Conservation (phyloP, 495 filamentous ascomycete species). For the Alectoria sarmentosa region DNA sequence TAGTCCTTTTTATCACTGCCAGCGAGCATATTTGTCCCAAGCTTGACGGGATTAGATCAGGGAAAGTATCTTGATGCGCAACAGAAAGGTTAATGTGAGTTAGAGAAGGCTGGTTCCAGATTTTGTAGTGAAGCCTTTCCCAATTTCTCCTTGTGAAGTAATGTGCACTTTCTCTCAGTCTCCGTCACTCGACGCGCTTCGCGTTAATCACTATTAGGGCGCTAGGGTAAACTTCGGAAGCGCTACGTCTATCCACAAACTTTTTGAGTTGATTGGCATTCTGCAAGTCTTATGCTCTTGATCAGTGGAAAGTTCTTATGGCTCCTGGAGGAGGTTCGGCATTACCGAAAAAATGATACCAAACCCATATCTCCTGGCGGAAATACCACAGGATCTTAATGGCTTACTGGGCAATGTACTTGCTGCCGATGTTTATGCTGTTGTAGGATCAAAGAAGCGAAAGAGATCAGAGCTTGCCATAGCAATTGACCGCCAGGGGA, state of each 20-base stretch:
- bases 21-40: neutral
- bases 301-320: neutral
- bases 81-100: neutral
- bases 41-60: neutral
- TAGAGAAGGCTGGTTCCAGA: neutral
- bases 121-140: no score
- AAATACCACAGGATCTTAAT: conserved; percentile 59
- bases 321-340: neutral
- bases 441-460: conserved; percentile 67
- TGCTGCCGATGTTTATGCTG: conserved; percentile 63
- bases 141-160: neutral
- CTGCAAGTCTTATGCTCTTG: neutral
- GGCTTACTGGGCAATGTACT: conserved; percentile 51
- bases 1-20: neutral
- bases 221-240: conserved; percentile 5
- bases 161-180: neutral
- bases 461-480: conserved; percentile 82
- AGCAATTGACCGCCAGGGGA: conserved; percentile 81
- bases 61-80: neutral
- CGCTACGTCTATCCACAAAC: conserved; percentile 7
- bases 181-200: conserved; percentile 7
- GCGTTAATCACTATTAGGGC: conserved; percentile 4
- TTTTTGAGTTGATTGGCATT: neutral
- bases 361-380: conserved; percentile 50
- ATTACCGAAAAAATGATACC: conserved; percentile 34